phyloP scores from a whole-genome alignment of 805 yeast species.

The Saccharomyces kudriavzevii region DNA sequence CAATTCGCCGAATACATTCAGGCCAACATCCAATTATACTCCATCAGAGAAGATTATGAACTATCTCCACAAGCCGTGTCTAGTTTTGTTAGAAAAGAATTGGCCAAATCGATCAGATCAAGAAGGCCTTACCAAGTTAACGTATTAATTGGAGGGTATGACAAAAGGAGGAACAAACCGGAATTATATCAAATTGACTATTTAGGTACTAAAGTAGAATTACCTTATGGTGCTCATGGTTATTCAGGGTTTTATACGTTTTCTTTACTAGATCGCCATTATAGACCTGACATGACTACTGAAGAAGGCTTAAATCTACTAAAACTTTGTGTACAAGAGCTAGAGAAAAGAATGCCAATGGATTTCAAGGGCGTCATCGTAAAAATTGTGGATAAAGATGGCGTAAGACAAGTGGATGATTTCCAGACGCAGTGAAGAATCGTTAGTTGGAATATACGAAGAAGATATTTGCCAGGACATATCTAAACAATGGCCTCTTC shows the following conservation, averaged over 20 bases:
- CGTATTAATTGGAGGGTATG: slow-evolving; percentile 80
- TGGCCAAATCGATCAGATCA: slow-evolving; percentile 85
- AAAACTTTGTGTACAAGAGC: slow-evolving; percentile 66
- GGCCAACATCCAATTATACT: slow-evolving; percentile 82
- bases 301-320: slow-evolving; percentile 76
- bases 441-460: not conserved
- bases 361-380: slow-evolving; percentile 84
- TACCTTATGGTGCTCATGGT: slow-evolving; percentile 97
- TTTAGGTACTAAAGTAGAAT: slow-evolving; percentile 79
- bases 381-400: slow-evolving; percentile 58
- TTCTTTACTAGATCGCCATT: slow-evolving; percentile 85
- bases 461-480: not conserved
- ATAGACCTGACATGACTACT: slow-evolving; percentile 61
- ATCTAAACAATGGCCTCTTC: not conserved
- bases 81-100: slow-evolving; percentile 75
- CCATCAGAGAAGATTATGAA: slow-evolving; percentile 77
- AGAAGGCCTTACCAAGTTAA: slow-evolving; percentile 93
- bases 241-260: slow-evolving; percentile 94
- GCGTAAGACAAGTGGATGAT: slow-evolving; percentile 40
- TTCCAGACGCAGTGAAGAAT: slow-evolving; percentile 5
- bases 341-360: slow-evolving; percentile 60
- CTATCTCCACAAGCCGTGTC: slow-evolving; percentile 82
- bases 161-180: slow-evolving; percentile 58
- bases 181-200: slow-evolving; percentile 85
- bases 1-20: slow-evolving; percentile 92